Base-by-base conservation (phyloP, 495 filamentous ascomycete species). In the Pyrenopolyporus hunteri region DNA sequence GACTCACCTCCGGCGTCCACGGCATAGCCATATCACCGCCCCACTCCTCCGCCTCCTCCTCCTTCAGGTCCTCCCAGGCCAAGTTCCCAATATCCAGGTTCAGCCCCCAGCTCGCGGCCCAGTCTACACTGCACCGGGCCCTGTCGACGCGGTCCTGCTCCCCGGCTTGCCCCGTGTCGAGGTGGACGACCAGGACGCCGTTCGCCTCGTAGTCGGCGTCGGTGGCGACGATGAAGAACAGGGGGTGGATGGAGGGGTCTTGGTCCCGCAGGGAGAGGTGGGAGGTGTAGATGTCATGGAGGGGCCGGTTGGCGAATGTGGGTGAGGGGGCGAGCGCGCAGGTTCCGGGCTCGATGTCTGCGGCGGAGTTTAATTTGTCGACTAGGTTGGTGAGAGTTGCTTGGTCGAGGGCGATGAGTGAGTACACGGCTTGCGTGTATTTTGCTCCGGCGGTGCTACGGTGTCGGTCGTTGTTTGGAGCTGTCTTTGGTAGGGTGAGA, bases 121-220 rank as follows among this genome's bases (percentile, higher is more conserved):
- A 43, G 10, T 43, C 39, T 1, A 26, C 19, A n/a, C 9, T 11
- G 5, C 19, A 43, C 39, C 39, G 39, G 17, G 39, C 39, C 19
- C 25, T 43, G 39, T 43, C 39, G 22, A 43, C 39, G 39, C 39
- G 39, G 39, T 43, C 39, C 13, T 33, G 9, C 31, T 33, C 31
- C 2, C 13, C 31, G 20, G 22, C 39, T n/a, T 43, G 39, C 5
- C 20, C 39, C 20, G 39, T 43, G 39, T 43, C 9, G 3, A 43
- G 39, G 10, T 43, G 19, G 8, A 43, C 39, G 4, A 43, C 39
- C 2, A 43, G 19, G 1, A 43, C 39, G 39, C 39, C 39, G 10
- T 25, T 11, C n/a, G 1, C 10, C 39, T 43, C 17, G 19, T 11
- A 43, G 19, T 43, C 39, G 3, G 19, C 39, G 9, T 43, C 39